Conservation (phyloP, 164 flowering plant species). For the Chimonanthus praecox region DNA sequence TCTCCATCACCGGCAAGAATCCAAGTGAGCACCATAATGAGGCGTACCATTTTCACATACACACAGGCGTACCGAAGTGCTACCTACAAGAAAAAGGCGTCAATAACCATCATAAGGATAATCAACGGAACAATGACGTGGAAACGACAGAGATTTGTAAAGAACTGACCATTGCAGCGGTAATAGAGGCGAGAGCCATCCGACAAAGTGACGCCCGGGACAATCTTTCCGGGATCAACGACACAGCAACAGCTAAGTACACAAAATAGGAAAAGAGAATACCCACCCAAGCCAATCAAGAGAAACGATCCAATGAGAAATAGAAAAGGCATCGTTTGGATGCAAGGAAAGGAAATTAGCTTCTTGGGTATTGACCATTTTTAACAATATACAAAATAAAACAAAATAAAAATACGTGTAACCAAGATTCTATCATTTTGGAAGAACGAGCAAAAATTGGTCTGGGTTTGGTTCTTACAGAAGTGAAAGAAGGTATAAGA, state of each 20-base stretch:
- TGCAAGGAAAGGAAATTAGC: background rate
- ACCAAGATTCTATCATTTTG: too few species aligned
- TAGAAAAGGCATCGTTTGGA: background rate
- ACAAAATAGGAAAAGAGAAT: conserved; percentile 44
- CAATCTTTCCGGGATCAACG: conserved; percentile 62
- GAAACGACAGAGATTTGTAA: background rate
- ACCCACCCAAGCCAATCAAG: conserved; percentile 30
- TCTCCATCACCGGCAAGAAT: too few species aligned
- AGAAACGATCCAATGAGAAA: background rate
- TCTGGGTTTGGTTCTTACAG: conserved; percentile 37
- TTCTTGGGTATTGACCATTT: too few species aligned
- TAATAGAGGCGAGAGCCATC: conserved; percentile 78
- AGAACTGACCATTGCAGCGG: conserved; percentile 70
- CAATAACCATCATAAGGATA: too few species aligned
- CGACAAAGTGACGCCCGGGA: conserved; percentile 57
- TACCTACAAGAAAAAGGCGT: background rate
- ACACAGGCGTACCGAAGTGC: too few species aligned
- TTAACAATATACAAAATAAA: too few species aligned
- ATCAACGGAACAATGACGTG: background rate
- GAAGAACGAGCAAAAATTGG: background rate
- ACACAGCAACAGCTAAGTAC: conserved; percentile 63
- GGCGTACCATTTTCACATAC: too few species aligned
- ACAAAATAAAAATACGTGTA: too few species aligned
- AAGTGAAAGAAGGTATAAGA: conserved; percentile 48
- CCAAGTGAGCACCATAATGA: too few species aligned